Evolutionary conservation across 176 grass and related monocot genomes (phyloP).

Genomic region (Tillandsia leiboldiana): DNA sequence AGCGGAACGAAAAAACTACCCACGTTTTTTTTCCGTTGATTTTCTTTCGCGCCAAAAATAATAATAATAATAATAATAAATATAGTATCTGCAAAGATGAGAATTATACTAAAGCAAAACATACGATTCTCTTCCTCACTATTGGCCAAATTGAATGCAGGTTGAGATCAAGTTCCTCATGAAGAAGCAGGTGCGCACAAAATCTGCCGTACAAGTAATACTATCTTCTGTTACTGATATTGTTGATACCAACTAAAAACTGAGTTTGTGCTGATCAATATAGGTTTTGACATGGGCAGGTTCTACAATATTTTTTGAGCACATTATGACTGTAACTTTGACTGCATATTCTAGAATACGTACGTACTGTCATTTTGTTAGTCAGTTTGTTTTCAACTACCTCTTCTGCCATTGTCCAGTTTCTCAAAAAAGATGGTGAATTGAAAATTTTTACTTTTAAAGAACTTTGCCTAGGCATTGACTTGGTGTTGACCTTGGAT

Average conservation of each 20-base stretch:
- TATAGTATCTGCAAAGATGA: no score
- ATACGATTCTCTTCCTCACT: background rate
- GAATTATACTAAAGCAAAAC: background rate
- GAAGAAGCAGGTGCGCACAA: slow-evolving; percentile 63
- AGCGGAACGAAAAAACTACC: no score
- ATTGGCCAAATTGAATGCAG: slow-evolving; percentile 20
- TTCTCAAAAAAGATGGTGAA: background rate
- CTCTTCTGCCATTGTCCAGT: background rate
- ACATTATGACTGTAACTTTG: no score
- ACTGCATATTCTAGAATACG: no score
- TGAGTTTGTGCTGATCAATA: background rate
- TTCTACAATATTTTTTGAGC: background rate
- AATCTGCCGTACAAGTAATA: background rate
- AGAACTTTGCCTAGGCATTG: background rate
- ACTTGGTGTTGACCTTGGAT: slow-evolving; percentile 13
- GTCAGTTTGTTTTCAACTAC: no score
- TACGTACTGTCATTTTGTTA: no score
- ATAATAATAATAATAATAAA: no score
- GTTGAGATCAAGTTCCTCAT: slow-evolving; percentile 89
- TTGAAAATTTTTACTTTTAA: background rate
- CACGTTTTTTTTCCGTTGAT: no score
- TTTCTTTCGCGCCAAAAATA: no score
- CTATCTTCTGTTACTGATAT: background rate
- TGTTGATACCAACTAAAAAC: background rate
- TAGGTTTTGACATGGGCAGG: background rate